A percentile compares a stretch with the other conserved stretches of the same genome.
phyloP scores from a whole-genome alignment of 2,329 filamentous ascomycete species.

The Penicillium sp. region DNA sequence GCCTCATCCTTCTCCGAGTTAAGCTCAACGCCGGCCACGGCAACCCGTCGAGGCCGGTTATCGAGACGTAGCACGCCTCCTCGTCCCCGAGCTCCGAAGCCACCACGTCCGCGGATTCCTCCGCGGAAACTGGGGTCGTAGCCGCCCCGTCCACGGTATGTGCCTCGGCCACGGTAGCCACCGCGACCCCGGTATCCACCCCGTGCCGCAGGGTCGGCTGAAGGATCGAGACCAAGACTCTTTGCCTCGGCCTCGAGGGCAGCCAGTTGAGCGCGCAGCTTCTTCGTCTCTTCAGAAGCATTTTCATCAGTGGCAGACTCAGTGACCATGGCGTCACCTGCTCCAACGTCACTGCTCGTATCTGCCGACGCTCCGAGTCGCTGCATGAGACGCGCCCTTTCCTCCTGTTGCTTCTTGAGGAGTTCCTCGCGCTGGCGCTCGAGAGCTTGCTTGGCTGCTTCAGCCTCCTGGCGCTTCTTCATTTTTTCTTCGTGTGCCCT shows the following conservation, averaged over 20 bases:
- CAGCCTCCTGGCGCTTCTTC: slow-evolving; percentile 51
- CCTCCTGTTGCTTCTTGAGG: slow-evolving; percentile 53
- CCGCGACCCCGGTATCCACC: slow-evolving; percentile 39
- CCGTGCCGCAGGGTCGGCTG: slow-evolving; percentile 27
- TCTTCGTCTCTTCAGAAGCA: slow-evolving; percentile 48
- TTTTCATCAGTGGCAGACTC: slow-evolving; percentile 33
- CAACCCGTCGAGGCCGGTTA: slow-evolving; percentile 55
- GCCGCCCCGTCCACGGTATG: slow-evolving; percentile 41
- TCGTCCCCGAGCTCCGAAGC: slow-evolving; percentile 36
- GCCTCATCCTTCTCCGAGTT: slow-evolving; percentile 53
- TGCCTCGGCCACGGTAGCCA: slow-evolving; percentile 38
- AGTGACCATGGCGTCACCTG: slow-evolving; percentile 24
- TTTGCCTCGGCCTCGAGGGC: slow-evolving; percentile 55
- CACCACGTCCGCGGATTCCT: slow-evolving; percentile 44
- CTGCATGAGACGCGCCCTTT: slow-evolving; percentile 50
- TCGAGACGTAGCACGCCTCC: slow-evolving; percentile 56
- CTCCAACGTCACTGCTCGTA: slow-evolving; percentile 26
- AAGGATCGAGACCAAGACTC: slow-evolving; percentile 51
- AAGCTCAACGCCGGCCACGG: slow-evolving; percentile 48
- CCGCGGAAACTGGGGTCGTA: slow-evolving; percentile 41
- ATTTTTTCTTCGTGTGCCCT: slow-evolving; percentile 54
- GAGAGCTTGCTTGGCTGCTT: slow-evolving; percentile 50
- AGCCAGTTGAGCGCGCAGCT: slow-evolving; percentile 53
- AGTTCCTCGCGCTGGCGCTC: slow-evolving; percentile 51
- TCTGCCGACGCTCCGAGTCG: slow-evolving; percentile 45